Conservation (phyloP, 1,139 yeast genomes). For the Insectozyma bohioensis region DNA sequence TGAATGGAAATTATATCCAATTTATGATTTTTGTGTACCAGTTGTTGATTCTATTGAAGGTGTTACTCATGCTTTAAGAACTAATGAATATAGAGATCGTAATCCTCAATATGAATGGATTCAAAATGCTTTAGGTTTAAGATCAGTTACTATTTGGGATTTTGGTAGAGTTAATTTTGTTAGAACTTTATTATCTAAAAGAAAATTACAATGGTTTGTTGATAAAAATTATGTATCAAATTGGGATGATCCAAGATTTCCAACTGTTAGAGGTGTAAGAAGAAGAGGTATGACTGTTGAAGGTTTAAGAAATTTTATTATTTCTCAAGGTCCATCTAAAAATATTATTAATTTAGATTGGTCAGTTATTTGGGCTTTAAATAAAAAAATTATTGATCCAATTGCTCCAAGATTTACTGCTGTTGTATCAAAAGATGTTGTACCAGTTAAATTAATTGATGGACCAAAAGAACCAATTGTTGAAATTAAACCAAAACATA, state of each 20-base stretch:
- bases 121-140: conserved; percentile 71
- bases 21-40: conserved; percentile 98
- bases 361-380: conserved; percentile 95
- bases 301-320: conserved; percentile 88
- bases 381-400: conserved; percentile 95
- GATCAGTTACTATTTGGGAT: conserved; percentile 96
- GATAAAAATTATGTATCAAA: conserved; percentile 81
- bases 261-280: conserved; percentile 97
- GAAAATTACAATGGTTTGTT: conserved; percentile 98
- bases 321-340: conserved; percentile 96
- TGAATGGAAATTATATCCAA: conserved; percentile 92
- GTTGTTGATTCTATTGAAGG: conserved; percentile 94
- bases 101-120: conserved; percentile 98
- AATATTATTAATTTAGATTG: conserved; percentile 95
- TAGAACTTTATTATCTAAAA: conserved; percentile 89
- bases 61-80: conserved; percentile 94
- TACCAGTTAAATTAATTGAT: conserved; percentile 61
- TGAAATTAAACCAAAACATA: conserved; percentile 89
- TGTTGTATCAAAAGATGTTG: conserved; percentile 59
- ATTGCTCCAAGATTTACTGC: conserved; percentile 95
- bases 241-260: conserved; percentile 99
- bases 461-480: conserved; percentile 63
- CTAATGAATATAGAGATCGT: conserved; percentile 97
- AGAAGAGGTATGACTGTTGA: conserved; percentile 99
- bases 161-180: conserved; percentile 95